A percentile compares a stretch with the other conserved stretches of the same genome.
Conservation (phyloP, 2,329 filamentous ascomycete species). For the Rhinocladiella similis region DNA sequence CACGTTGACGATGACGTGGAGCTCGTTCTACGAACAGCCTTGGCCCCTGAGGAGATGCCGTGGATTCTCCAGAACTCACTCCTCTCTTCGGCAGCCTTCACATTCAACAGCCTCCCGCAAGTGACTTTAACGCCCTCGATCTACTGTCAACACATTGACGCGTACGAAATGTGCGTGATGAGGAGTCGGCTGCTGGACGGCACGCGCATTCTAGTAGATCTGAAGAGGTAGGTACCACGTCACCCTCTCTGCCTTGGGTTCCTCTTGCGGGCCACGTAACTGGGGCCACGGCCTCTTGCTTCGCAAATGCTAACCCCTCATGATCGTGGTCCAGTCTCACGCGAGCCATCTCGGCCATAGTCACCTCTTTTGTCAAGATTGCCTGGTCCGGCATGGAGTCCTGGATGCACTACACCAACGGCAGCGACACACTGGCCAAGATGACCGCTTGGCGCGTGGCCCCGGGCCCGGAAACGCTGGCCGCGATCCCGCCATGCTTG, state of each 20-base stretch:
- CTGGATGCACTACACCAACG: conserved; percentile 18
- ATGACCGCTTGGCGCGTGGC: conserved; percentile 16
- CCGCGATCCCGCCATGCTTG: conserved; percentile 8
- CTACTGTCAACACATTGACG: conserved; percentile 18
- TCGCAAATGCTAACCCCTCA: too few species aligned
- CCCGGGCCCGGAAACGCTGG: conserved; percentile 4
- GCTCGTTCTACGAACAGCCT: too few species aligned
- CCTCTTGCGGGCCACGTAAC: too few species aligned
- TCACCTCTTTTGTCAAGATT: conserved; percentile 14
- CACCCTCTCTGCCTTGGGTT: neutral
- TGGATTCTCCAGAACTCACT: neutral
- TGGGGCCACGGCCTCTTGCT: too few species aligned
- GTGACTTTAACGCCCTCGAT: conserved; percentile 8
- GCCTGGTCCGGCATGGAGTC: conserved; percentile 15
- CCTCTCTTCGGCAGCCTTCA: conserved; percentile 5
- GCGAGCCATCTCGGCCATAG: conserved; percentile 7
- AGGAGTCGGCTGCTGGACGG: conserved; percentile 2
- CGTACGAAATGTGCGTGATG: conserved; percentile 17
- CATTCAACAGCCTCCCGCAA: neutral
- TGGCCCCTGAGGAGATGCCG: neutral
- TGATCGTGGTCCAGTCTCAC: conserved; percentile 3
- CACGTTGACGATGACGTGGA: neutral
- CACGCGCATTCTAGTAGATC: neutral
- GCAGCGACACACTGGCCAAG: conserved; percentile 8
- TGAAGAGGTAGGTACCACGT: conserved; percentile 9